These are phyloP conservation scores for Yamadazyma akitaensis DNA, from an alignment of 805 yeast genomes.

Conservation along the genomic window DNA sequence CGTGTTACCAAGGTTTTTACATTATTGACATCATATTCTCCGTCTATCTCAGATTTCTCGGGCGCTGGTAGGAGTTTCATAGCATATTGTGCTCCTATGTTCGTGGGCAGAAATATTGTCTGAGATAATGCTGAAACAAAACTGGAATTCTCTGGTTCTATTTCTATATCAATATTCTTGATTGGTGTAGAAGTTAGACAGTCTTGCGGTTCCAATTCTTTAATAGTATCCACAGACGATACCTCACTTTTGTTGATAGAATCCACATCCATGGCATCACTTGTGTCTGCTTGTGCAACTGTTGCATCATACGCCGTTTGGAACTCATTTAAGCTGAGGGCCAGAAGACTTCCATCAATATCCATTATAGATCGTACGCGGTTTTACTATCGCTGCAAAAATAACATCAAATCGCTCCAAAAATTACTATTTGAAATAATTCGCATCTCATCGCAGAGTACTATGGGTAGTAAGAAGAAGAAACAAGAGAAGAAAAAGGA, in stretches of 20 bases:
- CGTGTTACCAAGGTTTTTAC: constrained; percentile 4
- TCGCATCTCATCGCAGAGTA: constrained; percentile 7
- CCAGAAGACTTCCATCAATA: constrained; percentile 11
- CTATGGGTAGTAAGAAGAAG: constrained; percentile 48
- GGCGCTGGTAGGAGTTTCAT: constrained; percentile 27
- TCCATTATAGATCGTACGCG: constrained; percentile 7
- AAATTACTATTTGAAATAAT: neutral
- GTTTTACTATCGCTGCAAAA: neutral
- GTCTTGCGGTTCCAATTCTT: neutral
- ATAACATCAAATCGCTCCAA: neutral
- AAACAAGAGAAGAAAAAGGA: constrained; percentile 67
- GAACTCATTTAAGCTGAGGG: constrained; percentile 10
- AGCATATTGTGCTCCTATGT: constrained; percentile 41
- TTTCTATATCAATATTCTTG: constrained; percentile 6
- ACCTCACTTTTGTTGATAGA: constrained; percentile 1
- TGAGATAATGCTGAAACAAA: constrained; percentile 17
- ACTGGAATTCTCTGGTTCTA: constrained; percentile 14
- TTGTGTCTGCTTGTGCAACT: neutral
- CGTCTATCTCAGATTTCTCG: constrained; percentile 15
- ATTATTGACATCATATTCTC: constrained; percentile 25
- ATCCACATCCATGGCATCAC: constrained; percentile 11
- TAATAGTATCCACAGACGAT: constrained; percentile 5
- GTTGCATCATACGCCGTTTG: constrained; percentile 3
- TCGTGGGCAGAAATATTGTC: constrained; percentile 31
- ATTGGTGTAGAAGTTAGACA: constrained; percentile 7